Conservation (phyloP, 192 early-diverging fungal genomes). For the Coemansia sp. region DNA sequence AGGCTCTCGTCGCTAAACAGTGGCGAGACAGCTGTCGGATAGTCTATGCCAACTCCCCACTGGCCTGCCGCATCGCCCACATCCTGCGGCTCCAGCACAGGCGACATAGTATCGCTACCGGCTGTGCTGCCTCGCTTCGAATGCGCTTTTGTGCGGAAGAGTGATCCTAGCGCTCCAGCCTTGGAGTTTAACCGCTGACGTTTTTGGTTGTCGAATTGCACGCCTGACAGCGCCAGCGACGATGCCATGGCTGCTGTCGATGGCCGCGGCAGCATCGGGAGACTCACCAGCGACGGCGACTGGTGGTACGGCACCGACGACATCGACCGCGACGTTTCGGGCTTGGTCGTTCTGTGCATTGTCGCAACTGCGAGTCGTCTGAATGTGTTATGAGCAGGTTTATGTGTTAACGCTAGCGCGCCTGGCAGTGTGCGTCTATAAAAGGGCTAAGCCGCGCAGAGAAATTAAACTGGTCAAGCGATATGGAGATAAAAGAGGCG, state of each 20-base stretch:
- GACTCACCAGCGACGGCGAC: slow-evolving; percentile 49
- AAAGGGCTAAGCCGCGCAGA: neutral
- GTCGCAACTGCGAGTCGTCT: neutral
- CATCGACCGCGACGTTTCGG: slow-evolving; percentile 48
- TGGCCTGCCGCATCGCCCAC: slow-evolving; percentile 1
- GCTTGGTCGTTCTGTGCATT: slow-evolving; percentile 46
- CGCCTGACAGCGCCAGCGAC: slow-evolving; percentile 21
- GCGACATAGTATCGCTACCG: slow-evolving; percentile 32
- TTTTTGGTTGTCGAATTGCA: slow-evolving; percentile 19
- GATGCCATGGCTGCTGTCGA: slow-evolving; percentile 34
- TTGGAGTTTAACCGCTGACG: slow-evolving; percentile 46
- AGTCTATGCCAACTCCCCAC: slow-evolving; percentile 43
- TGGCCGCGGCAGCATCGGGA: slow-evolving; percentile 50
- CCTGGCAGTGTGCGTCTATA: too few species aligned
- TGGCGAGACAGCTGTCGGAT: slow-evolving; percentile 36
- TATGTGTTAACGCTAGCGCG: neutral
- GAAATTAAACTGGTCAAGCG: too few species aligned
- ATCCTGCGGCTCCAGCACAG: slow-evolving; percentile 29
- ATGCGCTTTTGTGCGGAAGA: slow-evolving; percentile 41
- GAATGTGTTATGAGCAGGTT: neutral
- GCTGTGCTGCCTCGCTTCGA: slow-evolving; percentile 40
- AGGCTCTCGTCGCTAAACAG: slow-evolving; percentile 49
- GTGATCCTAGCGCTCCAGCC: slow-evolving; percentile 39
- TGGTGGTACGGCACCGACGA: slow-evolving; percentile 46
- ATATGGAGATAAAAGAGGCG: neutral